A percentile compares a stretch with the other conserved stretches of the same genome.
These are phyloP conservation scores for Hypoxylon fuscum DNA, from an alignment of 495 filamentous ascomycete species.

Conservation along the genomic window DNA sequence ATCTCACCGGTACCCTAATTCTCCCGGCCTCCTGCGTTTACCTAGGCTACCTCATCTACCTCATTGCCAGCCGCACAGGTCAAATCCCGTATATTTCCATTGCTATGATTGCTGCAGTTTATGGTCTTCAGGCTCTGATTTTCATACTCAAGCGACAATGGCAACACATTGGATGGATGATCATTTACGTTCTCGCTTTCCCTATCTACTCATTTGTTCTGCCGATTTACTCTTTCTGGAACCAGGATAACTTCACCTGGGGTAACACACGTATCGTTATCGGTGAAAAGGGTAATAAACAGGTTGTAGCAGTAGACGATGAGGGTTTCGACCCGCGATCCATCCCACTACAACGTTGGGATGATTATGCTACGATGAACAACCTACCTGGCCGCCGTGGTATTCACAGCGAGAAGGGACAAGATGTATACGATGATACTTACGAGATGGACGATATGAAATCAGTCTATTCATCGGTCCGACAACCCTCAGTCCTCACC, in stretches of 20 bases:
- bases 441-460: conserved; percentile 99
- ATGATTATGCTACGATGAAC: conserved; percentile 93
- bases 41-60: conserved; percentile 88
- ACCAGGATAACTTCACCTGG: conserved; percentile 98
- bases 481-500: conserved; percentile 90
- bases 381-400: conserved; percentile 92
- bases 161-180: conserved; percentile 99
- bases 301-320: conserved; percentile 86
- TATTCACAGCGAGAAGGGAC: conserved; percentile 71
- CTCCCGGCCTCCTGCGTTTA: conserved; percentile 92
- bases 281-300: conserved; percentile 89
- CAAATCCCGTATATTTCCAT: conserved; percentile 88
- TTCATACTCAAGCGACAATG: conserved; percentile 96
- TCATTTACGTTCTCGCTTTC: conserved; percentile 94
- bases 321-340: conserved; percentile 89
- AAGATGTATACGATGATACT: conserved; percentile 69
- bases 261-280: conserved; percentile 98
- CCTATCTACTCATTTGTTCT: conserved; percentile 93
- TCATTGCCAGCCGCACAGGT: conserved; percentile 72
- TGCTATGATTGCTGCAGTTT: conserved; percentile 86
- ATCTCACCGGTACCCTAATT: conserved; percentile 92
- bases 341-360: conserved; percentile 95
- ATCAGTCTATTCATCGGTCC: conserved; percentile 92
- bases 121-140: conserved; percentile 93
- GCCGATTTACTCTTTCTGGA: conserved; percentile 98